Conservation (phyloP, 2,329 filamentous ascomycete species). For the Penicillium paneum region DNA sequence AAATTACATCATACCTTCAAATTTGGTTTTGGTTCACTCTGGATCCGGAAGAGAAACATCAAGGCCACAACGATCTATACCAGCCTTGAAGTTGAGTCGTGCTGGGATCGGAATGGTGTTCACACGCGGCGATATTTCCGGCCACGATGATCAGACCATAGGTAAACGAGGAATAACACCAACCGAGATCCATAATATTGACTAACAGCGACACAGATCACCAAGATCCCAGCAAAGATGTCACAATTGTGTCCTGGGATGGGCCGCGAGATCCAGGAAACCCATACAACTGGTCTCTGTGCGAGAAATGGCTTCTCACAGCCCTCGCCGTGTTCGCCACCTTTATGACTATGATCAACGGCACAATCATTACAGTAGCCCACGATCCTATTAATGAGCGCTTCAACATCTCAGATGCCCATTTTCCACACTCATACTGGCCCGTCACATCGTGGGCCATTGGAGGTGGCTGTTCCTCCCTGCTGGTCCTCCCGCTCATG, state of each 20-base stretch:
- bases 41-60: background rate
- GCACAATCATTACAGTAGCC: constrained; percentile 40
- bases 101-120: constrained; percentile 18
- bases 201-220: constrained; percentile 19
- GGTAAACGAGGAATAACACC: constrained; percentile 9
- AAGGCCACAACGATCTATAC: background rate
- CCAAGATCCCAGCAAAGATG: constrained; percentile 10
- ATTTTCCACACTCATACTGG: constrained; percentile 35
- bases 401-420: constrained; percentile 29
- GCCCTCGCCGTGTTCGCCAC: constrained; percentile 29
- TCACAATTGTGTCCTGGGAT: constrained; percentile 29
- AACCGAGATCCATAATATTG: background rate
- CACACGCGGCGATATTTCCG: constrained; percentile 21
- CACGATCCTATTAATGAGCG: constrained; percentile 36
- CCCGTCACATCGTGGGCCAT: constrained; percentile 33
- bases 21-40: background rate
- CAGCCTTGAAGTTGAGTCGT: background rate
- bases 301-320: constrained; percentile 37
- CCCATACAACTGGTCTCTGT: constrained; percentile 39
- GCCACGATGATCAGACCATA: constrained; percentile 17
- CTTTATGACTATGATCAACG: constrained; percentile 37
- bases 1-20: constrained; percentile 18
- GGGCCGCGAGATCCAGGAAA: constrained; percentile 34
- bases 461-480: constrained; percentile 27
- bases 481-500: constrained; percentile 34